Percentiles rank a stretch among this genome's conserved stretches.
Evolutionary conservation across 169 alveolate genomes (phyloP).

Genomic region (Sarcocystis neurona): DNA sequence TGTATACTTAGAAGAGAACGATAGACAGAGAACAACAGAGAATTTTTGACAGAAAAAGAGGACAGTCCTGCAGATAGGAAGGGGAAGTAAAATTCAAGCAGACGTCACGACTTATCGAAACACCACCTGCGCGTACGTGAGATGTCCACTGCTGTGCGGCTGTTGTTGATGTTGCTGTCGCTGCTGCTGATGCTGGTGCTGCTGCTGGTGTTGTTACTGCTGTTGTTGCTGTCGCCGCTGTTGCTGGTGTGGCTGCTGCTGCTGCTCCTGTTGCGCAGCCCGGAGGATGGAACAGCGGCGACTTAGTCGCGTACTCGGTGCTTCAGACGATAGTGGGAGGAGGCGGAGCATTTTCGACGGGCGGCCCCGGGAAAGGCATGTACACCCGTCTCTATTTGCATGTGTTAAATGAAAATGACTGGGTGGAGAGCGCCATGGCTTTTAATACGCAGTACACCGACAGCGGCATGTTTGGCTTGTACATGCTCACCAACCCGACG

Average conservation of each 20-base stretch:
- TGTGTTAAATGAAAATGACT: constrained; percentile 81
- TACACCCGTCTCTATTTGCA: constrained; percentile 83
- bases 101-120: no score
- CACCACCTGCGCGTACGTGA: no score
- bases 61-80: no score
- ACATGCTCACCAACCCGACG: constrained; percentile 65
- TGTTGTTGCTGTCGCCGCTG: not conserved
- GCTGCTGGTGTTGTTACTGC: not conserved
- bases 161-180: not conserved
- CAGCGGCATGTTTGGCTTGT: constrained; percentile 87
- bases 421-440: constrained; percentile 89
- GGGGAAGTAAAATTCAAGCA: no score
- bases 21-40: no score
- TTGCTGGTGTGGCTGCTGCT: not conserved
- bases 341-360: constrained; percentile 90
- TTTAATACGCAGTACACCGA: constrained; percentile 87
- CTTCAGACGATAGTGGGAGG: constrained; percentile 90
- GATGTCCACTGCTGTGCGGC: no score
- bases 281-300: constrained; percentile 72
- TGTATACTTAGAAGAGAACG: no score
- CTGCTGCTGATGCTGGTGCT: not conserved
- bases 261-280: not conserved
- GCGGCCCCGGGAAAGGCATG: constrained; percentile 94
- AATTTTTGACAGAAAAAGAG: no score
- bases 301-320: constrained; percentile 78